phyloP scores from a whole-genome alignment of 352 stramenopile genomes.

The Bremia lactucae region DNA sequence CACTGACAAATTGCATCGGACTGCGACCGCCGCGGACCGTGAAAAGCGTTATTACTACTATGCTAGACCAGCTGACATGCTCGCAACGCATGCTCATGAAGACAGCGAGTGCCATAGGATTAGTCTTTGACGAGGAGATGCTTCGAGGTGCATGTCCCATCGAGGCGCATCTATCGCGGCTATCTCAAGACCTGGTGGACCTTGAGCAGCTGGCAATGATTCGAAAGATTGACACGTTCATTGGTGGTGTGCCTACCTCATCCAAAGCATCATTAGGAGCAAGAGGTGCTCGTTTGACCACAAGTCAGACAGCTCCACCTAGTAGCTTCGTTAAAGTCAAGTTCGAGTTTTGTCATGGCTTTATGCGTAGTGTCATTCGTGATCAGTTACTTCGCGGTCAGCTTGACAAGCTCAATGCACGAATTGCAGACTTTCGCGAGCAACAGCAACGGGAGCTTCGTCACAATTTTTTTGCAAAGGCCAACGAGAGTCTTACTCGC shows the following conservation, averaged over 20 bases:
- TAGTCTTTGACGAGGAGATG: constrained; percentile 65
- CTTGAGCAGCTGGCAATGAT: constrained; percentile 71
- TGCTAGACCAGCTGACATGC: constrained; percentile 73
- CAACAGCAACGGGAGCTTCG: constrained; percentile 67
- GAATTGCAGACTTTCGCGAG: constrained; percentile 61
- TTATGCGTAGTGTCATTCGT: constrained; percentile 77
- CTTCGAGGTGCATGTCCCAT: constrained; percentile 63
- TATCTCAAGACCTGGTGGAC: constrained; percentile 58
- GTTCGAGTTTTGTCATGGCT: constrained; percentile 79
- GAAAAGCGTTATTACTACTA: constrained; percentile 75
- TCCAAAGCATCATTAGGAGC: constrained; percentile 11
- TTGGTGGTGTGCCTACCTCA: constrained; percentile 41
- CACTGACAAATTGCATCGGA: constrained; percentile 63
- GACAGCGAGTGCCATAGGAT: constrained; percentile 71
- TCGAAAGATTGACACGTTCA: constrained; percentile 63
- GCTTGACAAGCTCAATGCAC: constrained; percentile 66
- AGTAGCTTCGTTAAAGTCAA: constrained; percentile 54
- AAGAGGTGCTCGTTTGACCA: constrained; percentile 3
- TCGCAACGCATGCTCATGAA: constrained; percentile 84
- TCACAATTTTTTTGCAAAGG: constrained; percentile 67
- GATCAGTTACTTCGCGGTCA: constrained; percentile 75
- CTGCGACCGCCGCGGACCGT: constrained; percentile 60
- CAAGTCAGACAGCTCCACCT: constrained; percentile 12
- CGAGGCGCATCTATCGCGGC: constrained; percentile 50
- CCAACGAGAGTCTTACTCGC: constrained; percentile 43